Percentiles rank a stretch among this genome's conserved stretches.
Evolutionary conservation across 2,329 filamentous ascomycete species (phyloP).

Genomic region (Fusarium paranaense): DNA sequence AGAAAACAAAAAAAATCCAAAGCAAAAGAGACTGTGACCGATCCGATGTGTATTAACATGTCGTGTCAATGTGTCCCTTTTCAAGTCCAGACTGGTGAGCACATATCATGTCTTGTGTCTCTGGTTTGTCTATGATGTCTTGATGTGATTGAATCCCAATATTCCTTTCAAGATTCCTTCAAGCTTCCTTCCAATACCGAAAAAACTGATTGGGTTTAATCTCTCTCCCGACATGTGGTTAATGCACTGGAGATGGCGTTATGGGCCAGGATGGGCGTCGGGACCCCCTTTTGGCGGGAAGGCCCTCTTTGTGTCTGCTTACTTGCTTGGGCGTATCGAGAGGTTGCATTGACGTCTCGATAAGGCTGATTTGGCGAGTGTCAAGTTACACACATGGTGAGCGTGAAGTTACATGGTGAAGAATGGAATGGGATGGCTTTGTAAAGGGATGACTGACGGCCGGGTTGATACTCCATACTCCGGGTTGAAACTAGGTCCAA

Average conservation of each 20-base stretch:
- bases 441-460: not conserved
- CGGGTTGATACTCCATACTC: not conserved
- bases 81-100: not conserved
- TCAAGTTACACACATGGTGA: not conserved
- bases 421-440: not conserved
- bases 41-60: conserved; percentile 6
- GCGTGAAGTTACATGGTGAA: not conserved
- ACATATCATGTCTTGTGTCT: not conserved
- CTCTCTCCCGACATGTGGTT: not conserved
- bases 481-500: not conserved
- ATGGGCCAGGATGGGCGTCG: not conserved
- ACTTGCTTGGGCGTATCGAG: not conserved
- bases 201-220: not conserved
- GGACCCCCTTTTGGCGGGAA: conserved; percentile 13
- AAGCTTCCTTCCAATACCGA: not conserved
- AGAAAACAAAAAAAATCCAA: conserved; percentile 35
- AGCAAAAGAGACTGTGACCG: conserved; percentile 33
- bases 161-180: not conserved
- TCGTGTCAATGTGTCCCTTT: not conserved
- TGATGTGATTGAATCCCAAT: not conserved
- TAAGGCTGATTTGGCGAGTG: conserved; percentile 35
- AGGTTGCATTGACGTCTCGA: conserved; percentile 23
- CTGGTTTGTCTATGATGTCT: not conserved
- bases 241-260: not conserved
- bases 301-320: not conserved